These are phyloP conservation scores for Cinnamomum chago DNA, from an alignment of 164 flowering plant genomes.

Conservation along the genomic window DNA sequence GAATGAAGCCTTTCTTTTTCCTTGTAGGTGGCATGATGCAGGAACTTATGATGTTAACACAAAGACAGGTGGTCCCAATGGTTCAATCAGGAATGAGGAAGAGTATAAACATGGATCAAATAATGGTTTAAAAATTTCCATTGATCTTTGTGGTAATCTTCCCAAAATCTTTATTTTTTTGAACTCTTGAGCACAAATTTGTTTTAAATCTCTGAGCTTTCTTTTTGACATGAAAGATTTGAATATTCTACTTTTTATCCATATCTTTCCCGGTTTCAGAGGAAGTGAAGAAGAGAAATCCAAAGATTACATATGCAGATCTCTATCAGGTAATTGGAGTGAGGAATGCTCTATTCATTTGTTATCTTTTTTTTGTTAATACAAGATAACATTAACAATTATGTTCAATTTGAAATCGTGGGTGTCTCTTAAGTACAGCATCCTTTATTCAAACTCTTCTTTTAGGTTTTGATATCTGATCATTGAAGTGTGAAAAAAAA, in stretches of 20 bases:
- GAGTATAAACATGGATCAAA: slow-evolving; percentile 72
- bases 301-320: slow-evolving; percentile 88
- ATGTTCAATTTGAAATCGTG: neutral
- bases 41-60: slow-evolving; percentile 81
- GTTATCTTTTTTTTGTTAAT: neutral
- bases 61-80: slow-evolving; percentile 94
- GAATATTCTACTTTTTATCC: neutral
- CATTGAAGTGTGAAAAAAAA: too few relatives aligned
- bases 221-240: neutral
- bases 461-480: neutral
- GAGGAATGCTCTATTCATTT: neutral
- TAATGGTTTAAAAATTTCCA: slow-evolving; percentile 73
- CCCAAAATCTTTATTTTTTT: neutral
- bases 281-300: slow-evolving; percentile 68
- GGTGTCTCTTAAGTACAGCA: neutral
- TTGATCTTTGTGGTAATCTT: slow-evolving; percentile 43
- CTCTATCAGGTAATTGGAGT: slow-evolving; percentile 67
- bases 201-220: neutral
- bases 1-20: slow-evolving; percentile 2
- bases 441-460: neutral
- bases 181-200: neutral
- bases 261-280: slow-evolving; percentile 39
- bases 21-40: slow-evolving; percentile 93
- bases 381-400: neutral
- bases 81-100: slow-evolving; percentile 78